phyloP scores from a whole-genome alignment of 805 yeast species.

The Nakazawaea pomicola region DNA sequence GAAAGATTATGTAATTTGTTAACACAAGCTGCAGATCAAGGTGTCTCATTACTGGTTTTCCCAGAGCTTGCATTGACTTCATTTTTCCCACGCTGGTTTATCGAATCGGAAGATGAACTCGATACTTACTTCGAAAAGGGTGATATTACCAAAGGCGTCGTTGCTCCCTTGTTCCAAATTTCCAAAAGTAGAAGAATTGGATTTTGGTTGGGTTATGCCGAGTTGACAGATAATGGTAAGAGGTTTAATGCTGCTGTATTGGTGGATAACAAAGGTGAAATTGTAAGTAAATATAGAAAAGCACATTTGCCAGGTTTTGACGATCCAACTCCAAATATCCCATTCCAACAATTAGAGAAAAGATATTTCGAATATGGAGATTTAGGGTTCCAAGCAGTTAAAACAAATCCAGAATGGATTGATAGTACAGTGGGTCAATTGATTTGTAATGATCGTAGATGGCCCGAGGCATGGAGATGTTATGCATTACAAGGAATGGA shows the following conservation, averaged over 20 bases:
- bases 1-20: constrained; percentile 25
- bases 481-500: constrained; percentile 37
- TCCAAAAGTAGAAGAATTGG: constrained; percentile 25
- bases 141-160: constrained; percentile 23
- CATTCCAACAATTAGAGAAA: constrained; percentile 33
- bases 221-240: constrained; percentile 32
- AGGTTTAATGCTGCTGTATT: constrained; percentile 27
- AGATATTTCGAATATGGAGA: constrained; percentile 34
- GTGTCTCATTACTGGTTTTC: constrained; percentile 29
- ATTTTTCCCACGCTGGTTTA: constrained; percentile 32
- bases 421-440: constrained; percentile 33
- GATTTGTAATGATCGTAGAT: constrained; percentile 36
- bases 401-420: constrained; percentile 27
- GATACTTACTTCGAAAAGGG: constrained; percentile 32
- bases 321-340: constrained; percentile 29
- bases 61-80: constrained; percentile 33
- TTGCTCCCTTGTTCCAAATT: constrained; percentile 30
- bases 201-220: constrained; percentile 30
- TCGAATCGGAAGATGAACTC: constrained; percentile 28
- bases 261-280: constrained; percentile 25
- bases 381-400: constrained; percentile 30
- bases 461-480: constrained; percentile 37
- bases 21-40: constrained; percentile 25
- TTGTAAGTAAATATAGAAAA: constrained; percentile 29
- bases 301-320: constrained; percentile 30